phyloP scores from a whole-genome alignment of 108 stramenopile genomes.

The Licmophora abbreviata region DNA sequence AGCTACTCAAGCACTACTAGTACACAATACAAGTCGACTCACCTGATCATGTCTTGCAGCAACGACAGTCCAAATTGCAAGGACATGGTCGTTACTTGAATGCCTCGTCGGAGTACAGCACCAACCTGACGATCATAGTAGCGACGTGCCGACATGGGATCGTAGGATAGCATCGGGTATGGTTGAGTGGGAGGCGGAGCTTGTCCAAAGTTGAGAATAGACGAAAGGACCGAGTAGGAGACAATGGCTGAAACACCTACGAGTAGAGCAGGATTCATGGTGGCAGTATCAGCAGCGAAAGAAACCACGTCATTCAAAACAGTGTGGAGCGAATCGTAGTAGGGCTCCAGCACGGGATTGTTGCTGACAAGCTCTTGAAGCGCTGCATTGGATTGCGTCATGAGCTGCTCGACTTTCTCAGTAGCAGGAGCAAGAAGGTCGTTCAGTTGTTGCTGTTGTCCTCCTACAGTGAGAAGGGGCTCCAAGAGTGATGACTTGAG shows the following conservation, averaged over 20 bases:
- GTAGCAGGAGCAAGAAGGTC: too few relatives aligned
- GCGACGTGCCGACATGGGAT: conserved; percentile 44
- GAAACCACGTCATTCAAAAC: too few relatives aligned
- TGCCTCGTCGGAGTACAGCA: conserved; percentile 26
- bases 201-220: conserved; percentile 16
- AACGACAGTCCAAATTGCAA: conserved; percentile 25
- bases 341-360: too few relatives aligned
- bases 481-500: too few relatives aligned
- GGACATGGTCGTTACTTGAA: conserved; percentile 42
- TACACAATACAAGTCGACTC: conserved; percentile 4
- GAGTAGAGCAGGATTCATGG: too few relatives aligned
- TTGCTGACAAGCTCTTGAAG: too few relatives aligned
- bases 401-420: too few relatives aligned
- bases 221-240: conserved; percentile 17
- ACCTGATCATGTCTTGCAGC: conserved; percentile 25
- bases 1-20: neutral
- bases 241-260: conserved; percentile 18
- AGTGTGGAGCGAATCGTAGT: too few relatives aligned
- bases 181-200: conserved; percentile 35
- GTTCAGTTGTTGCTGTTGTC: too few relatives aligned
- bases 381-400: too few relatives aligned
- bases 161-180: conserved; percentile 61
- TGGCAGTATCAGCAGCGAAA: too few relatives aligned
- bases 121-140: conserved; percentile 50
- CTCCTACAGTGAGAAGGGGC: too few relatives aligned